phyloP scores from a whole-genome alignment of 2,329 filamentous ascomycete species.

The Aspergillus sp. region DNA sequence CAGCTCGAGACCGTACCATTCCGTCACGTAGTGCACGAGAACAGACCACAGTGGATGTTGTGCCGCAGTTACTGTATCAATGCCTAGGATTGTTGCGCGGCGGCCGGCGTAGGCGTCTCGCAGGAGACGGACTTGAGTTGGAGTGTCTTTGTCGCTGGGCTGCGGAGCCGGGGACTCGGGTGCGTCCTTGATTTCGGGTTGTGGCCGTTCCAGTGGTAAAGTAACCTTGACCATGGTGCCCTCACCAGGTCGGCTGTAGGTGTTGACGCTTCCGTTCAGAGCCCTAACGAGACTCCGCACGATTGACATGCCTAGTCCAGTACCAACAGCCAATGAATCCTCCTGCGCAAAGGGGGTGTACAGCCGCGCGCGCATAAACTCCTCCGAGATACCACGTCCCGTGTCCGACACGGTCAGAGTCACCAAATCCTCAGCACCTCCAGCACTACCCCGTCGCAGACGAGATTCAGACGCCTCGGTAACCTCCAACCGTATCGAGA shows the following conservation, averaged over 20 bases:
- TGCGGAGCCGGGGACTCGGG: constrained; percentile 11
- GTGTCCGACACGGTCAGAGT: constrained; percentile 54
- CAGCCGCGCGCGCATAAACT: constrained; percentile 54
- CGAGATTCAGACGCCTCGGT: constrained; percentile 23
- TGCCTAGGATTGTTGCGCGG: constrained; percentile 24
- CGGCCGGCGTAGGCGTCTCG: constrained; percentile 19
- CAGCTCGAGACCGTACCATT: constrained; percentile 33
- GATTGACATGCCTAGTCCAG: constrained; percentile 55
- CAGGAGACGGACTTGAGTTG: constrained; percentile 18
- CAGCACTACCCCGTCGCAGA: constrained; percentile 18
- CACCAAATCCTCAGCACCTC: constrained; percentile 28
- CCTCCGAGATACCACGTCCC: constrained; percentile 58
- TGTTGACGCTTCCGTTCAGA: constrained; percentile 53
- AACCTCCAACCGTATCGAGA: constrained; percentile 39
- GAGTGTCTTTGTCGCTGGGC: constrained; percentile 12
- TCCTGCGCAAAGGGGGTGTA: constrained; percentile 57
- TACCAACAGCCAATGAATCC: constrained; percentile 46
- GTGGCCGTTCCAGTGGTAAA: constrained; percentile 35
- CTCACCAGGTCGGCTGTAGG: constrained; percentile 47
- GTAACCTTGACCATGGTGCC: constrained; percentile 52
- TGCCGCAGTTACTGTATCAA: constrained; percentile 12
- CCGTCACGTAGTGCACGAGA: constrained; percentile 25
- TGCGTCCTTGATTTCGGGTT: constrained; percentile 12
- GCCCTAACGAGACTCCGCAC: constrained; percentile 56
- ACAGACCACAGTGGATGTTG: constrained; percentile 19